phyloP scores from a whole-genome alignment of 768 basidiomycete species.

The Tylopilus balloui region DNA sequence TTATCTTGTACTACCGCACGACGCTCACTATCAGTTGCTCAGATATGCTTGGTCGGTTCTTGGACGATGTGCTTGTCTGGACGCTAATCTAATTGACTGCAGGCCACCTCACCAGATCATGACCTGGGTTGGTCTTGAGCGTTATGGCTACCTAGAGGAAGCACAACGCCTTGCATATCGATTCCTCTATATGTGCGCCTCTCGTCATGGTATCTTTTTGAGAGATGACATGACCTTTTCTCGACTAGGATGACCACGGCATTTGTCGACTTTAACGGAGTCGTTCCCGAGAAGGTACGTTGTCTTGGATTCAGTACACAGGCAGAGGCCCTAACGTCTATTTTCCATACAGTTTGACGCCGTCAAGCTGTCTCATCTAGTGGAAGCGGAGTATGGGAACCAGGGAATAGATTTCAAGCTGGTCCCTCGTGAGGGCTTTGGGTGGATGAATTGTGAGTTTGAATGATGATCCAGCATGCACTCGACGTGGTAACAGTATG shows the following conservation, averaged over 20 bases:
- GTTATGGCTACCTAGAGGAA: slow-evolving; percentile 93
- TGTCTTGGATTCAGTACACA: neutral
- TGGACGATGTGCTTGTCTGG: neutral
- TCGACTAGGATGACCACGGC: slow-evolving; percentile 80
- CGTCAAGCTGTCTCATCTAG: slow-evolving; percentile 90
- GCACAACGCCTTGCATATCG: slow-evolving; percentile 91
- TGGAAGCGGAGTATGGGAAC: slow-evolving; percentile 96
- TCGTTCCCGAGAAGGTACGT: slow-evolving; percentile 89
- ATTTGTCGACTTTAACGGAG: slow-evolving; percentile 95
- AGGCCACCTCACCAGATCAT: slow-evolving; percentile 99
- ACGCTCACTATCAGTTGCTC: slow-evolving; percentile 7
- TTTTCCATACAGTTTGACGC: slow-evolving; percentile 71
- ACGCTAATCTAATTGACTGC: slow-evolving; percentile 10
- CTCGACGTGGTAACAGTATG: slow-evolving; percentile 3
- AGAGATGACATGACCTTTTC: slow-evolving; percentile 1
- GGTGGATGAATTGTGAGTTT: slow-evolving; percentile 95
- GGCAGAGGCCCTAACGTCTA: neutral
- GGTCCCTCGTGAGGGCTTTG: slow-evolving; percentile 96
- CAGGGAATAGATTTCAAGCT: slow-evolving; percentile 97
- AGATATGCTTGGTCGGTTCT: slow-evolving; percentile 64
- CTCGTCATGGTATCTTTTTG: slow-evolving; percentile 3
- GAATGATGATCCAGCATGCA: neutral
- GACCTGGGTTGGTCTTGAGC: slow-evolving; percentile 94
- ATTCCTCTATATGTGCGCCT: slow-evolving; percentile 99
- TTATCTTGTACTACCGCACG: slow-evolving; percentile 1